Base-by-base conservation (phyloP, 305 asterid genomes). In the Plantago coronopus region DNA sequence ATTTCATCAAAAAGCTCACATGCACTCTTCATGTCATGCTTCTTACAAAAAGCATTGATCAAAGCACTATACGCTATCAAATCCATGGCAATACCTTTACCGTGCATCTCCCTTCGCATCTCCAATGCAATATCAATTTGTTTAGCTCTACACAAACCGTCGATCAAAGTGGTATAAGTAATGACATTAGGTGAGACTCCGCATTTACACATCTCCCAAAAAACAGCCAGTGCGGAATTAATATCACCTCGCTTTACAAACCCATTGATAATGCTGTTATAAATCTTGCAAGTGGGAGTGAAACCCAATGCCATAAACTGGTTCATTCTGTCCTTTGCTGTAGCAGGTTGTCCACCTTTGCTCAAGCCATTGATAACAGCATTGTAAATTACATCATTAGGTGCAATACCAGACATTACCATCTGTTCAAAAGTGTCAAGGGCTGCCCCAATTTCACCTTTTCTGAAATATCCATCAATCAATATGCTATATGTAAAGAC, bases 41-140 rank as follows among this genome's bases (percentile, higher is more conserved):
- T 84, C 74, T 87, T 83, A 78, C 95, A 79, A 73, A 75, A 87
- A 43, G 86, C 85, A 51, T 83, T 78, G 47, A 89, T 86, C 19
- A 89, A 75, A 48, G 83, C 72, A 71, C 76, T 69, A 60, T 81
- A 91, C 3, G 88, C 83, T 38, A 69, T 77, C 61, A 85, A 50
- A 72, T 91, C 96, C 89, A 83, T 78, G 46, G 69, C 57, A 54
- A 91, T 72, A 61, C 88, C 91, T 72, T 75, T 81, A 40, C 40
- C 69, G 42, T 54, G 86, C 94, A 91, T 88, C 77, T 82, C 89
- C 18, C 57, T 58, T 10, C 48, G 74, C 74, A 88, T 61, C 66
- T 78, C 75, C 29, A 83, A 57, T 59, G 89, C 88, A 48, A 81
- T 78, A 68, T 79, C 74, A 7, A 72, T 53, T 34, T 74, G 60